Evolutionary conservation across 2,329 filamentous ascomycete species (phyloP).

Genomic region (Cryphonectria parasitica): DNA sequence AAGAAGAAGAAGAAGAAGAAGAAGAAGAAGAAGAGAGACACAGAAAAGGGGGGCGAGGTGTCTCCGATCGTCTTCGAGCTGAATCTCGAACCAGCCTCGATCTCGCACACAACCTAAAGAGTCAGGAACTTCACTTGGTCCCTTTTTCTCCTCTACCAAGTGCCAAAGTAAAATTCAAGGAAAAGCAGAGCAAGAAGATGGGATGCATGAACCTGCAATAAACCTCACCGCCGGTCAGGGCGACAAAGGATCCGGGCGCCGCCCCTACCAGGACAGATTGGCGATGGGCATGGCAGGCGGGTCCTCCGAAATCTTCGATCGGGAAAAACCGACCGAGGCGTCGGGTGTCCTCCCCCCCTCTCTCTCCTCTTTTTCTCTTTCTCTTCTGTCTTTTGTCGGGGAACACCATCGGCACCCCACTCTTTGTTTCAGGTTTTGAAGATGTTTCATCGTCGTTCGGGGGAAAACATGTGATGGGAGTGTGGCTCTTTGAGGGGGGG

Average conservation of each 20-base stretch:
- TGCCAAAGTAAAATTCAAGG: background rate
- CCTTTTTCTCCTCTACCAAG: background rate
- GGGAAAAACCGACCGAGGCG: constrained; percentile 6
- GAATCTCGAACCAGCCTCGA: no score
- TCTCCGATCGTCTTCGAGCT: no score
- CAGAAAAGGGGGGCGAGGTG: no score
- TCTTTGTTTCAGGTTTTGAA: constrained; percentile 16
- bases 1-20: background rate
- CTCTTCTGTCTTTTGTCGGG: background rate
- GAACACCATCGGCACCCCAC: background rate
- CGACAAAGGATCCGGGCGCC: background rate
- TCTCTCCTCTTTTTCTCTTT: background rate
- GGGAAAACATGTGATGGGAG: background rate
- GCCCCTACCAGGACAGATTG: background rate
- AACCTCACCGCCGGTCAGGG: background rate
- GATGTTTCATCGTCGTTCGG: constrained; percentile 10
- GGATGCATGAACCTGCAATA: background rate
- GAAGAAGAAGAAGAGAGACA: background rate
- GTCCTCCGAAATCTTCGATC: background rate
- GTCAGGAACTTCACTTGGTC: no score
- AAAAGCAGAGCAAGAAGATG: no score
- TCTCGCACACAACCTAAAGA: no score
- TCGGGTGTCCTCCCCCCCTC: background rate
- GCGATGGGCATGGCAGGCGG: background rate
- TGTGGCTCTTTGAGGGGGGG: background rate